phyloP scores from a whole-genome alignment of 768 basidiomycete genomes.

The Agaricus sinodeliciosus region DNA sequence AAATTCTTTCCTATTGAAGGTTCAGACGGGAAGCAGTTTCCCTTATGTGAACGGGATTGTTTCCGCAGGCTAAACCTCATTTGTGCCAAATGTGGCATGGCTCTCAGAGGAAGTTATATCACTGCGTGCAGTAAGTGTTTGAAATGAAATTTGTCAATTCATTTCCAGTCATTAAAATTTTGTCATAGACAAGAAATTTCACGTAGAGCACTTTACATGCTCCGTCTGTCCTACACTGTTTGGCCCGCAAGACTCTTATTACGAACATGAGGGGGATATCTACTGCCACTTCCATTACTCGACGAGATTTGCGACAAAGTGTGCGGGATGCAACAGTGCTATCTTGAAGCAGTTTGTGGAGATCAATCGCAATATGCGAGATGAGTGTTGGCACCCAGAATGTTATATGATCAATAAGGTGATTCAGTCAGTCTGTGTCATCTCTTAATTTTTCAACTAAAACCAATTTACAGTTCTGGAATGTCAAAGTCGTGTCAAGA shows the following conservation, averaged over 20 bases:
- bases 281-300: constrained; percentile 99
- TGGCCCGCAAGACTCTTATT: constrained; percentile 97
- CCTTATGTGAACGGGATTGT: constrained; percentile 98
- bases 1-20: constrained; percentile 99
- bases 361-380: constrained; percentile 95
- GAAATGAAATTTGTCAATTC: not conserved
- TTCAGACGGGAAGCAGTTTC: constrained; percentile 79
- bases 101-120: constrained; percentile 95
- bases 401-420: constrained; percentile 99
- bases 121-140: constrained; percentile 84
- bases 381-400: constrained; percentile 99
- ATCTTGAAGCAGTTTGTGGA: constrained; percentile 99
- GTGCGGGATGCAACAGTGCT: constrained; percentile 94
- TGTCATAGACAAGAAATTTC: constrained; percentile 89
- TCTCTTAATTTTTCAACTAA: no score
- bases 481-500: constrained; percentile 84
- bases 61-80: constrained; percentile 94
- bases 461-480: constrained; percentile 76
- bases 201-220: constrained; percentile 99
- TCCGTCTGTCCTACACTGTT: constrained; percentile 94
- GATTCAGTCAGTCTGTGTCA: not conserved
- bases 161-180: not conserved
- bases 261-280: constrained; percentile 96
- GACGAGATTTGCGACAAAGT: constrained; percentile 96
- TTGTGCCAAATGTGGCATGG: constrained; percentile 92